phyloP scores from a whole-genome alignment of 257 asterid genomes.

The Datura wrightii region DNA sequence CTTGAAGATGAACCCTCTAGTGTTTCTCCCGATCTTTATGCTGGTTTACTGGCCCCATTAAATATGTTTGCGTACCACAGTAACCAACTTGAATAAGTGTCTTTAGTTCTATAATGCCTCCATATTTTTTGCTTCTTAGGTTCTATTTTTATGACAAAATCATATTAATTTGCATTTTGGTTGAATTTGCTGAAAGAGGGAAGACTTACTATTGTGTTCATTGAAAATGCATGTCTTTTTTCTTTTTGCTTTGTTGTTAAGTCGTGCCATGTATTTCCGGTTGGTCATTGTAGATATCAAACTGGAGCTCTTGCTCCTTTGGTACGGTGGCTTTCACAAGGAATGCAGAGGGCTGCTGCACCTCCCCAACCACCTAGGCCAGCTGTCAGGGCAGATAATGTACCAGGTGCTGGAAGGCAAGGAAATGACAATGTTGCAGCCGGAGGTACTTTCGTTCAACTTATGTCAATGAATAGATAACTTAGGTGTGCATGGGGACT shows the following conservation, averaged over 20 bases:
- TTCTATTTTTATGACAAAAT: not conserved
- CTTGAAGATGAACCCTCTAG: not conserved
- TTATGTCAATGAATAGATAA: not conserved
- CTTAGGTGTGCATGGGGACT: not conserved
- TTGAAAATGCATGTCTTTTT: not conserved
- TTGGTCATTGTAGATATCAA: constrained; percentile 71
- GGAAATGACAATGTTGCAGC: constrained; percentile 68
- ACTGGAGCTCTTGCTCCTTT: constrained; percentile 98
- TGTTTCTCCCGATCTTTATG: constrained; percentile 15
- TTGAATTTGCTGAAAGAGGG: not conserved
- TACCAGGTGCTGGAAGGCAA: constrained; percentile 62
- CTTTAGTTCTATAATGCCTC: constrained; percentile 14
- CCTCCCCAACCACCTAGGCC: constrained; percentile 82
- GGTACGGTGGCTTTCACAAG: constrained; percentile 93
- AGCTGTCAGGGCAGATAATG: constrained; percentile 64
- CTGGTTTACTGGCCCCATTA: not conserved
- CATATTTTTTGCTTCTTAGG: not conserved
- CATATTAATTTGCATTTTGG: not conserved
- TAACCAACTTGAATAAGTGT: not conserved
- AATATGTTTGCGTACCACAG: not conserved
- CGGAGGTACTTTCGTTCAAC: constrained; percentile 52
- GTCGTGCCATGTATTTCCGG: constrained; percentile 25
- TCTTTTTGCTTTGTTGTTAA: not conserved
- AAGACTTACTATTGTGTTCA: not conserved
- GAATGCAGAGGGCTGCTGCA: constrained; percentile 91